These are phyloP conservation scores for Leucocoprinus leucothites DNA, from an alignment of 768 basidiomycete species.

Conservation along the genomic window DNA sequence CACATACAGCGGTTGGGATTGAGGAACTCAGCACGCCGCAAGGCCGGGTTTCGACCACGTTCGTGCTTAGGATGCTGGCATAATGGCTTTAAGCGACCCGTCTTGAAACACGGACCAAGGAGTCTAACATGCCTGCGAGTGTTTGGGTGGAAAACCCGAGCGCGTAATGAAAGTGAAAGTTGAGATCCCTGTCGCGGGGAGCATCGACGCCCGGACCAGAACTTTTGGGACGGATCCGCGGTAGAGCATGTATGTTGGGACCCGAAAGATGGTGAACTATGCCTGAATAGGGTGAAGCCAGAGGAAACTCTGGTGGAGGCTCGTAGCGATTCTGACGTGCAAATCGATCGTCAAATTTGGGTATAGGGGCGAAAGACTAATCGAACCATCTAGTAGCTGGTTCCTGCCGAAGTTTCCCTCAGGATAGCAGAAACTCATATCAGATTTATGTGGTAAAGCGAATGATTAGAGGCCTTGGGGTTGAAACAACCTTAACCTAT, in stretches of 20 bases:
- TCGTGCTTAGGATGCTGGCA: no score
- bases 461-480: slow-evolving; percentile 92
- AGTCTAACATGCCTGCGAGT: no score
- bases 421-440: slow-evolving; percentile 53
- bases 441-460: slow-evolving; percentile 73
- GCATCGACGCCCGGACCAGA: slow-evolving; percentile 76
- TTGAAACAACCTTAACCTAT: slow-evolving; percentile 85
- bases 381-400: slow-evolving; percentile 93
- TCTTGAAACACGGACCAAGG: no score
- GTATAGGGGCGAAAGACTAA: slow-evolving; percentile 97
- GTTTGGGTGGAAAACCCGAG: no score
- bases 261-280: slow-evolving; percentile 92
- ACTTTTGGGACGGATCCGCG: slow-evolving; percentile 71
- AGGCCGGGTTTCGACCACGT: no score
- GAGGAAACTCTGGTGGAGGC: slow-evolving; percentile 96
- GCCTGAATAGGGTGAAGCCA: slow-evolving; percentile 88
- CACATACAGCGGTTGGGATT: no score
- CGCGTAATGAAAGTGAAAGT: no score
- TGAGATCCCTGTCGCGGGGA: slow-evolving; percentile 58
- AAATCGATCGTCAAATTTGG: slow-evolving; percentile 95
- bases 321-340: slow-evolving; percentile 95
- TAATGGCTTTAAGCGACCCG: no score
- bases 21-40: no score
- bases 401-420: slow-evolving; percentile 89
- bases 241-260: slow-evolving; percentile 84